These are phyloP conservation scores for Trichosporon sp. DNA, from an alignment of 1,284 basidiomycete species.

Conservation along the genomic window DNA sequence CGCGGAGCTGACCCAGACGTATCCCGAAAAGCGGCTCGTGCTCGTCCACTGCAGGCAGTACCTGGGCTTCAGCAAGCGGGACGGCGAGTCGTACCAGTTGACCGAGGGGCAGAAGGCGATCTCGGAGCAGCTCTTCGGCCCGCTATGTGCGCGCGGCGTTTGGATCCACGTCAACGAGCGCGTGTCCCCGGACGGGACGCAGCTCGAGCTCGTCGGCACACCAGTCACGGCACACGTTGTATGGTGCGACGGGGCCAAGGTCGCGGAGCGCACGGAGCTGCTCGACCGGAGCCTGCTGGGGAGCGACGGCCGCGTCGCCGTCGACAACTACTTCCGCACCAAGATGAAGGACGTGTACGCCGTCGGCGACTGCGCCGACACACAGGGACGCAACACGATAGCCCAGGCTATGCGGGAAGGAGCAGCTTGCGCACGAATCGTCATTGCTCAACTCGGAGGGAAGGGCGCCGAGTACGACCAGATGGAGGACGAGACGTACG, in stretches of 20 bases:
- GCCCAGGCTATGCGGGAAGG: conserved; percentile 19
- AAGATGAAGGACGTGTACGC: conserved; percentile 45
- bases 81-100: not conserved
- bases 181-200: conserved; percentile 28
- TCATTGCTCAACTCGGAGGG: conserved; percentile 13
- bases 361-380: conserved; percentile 45
- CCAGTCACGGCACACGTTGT: conserved; percentile 56
- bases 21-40: conserved; percentile 40
- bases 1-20: conserved; percentile 48
- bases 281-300: conserved; percentile 23
- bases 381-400: conserved; percentile 25
- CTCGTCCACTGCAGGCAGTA: conserved; percentile 38
- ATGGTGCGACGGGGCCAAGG: conserved; percentile 53
- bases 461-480: not conserved
- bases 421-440: not conserved
- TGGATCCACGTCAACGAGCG: conserved; percentile 51
- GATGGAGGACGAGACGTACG: not conserved
- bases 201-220: conserved; percentile 33
- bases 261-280: conserved; percentile 46
- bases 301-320: conserved; percentile 42
- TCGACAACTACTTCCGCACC: conserved; percentile 48
- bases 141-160: conserved; percentile 50
- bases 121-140: conserved; percentile 37
- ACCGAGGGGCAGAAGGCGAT: conserved; percentile 23
- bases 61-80: conserved; percentile 25